These are phyloP conservation scores for Trichoderma reesei DNA, from an alignment of 495 filamentous ascomycete genomes.

Conservation along the genomic window DNA sequence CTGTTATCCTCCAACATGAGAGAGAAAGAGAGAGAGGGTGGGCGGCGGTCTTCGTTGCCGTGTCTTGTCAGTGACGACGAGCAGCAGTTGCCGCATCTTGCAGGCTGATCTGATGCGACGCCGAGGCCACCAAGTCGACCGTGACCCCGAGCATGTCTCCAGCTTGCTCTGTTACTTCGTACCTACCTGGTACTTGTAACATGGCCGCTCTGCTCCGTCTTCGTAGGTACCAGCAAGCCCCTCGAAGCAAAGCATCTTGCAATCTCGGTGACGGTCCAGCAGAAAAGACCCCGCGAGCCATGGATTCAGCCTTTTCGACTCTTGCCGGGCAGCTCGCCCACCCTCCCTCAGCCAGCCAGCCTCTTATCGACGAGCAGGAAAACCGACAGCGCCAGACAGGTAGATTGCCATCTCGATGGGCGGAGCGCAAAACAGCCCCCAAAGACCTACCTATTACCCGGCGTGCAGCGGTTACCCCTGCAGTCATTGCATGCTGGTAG, in stretches of 20 bases:
- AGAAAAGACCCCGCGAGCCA: not conserved
- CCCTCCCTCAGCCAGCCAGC: not conserved
- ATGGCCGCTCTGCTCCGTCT: not conserved
- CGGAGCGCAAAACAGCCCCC: not conserved
- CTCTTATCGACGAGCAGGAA: not conserved
- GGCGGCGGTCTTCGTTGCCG: not conserved
- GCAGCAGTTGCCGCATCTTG: not conserved
- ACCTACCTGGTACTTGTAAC: no score
- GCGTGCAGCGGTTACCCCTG: constrained; percentile 4
- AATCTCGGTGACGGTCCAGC: not conserved
- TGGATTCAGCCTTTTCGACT: not conserved
- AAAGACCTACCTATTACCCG: not conserved
- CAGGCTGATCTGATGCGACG: not conserved
- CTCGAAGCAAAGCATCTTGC: not conserved
- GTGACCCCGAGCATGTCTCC: not conserved
- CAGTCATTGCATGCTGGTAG: constrained; percentile 5
- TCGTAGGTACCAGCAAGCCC: not conserved
- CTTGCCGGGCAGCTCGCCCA: not conserved
- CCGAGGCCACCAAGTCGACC: not conserved
- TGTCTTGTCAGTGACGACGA: not conserved
- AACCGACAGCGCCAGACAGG: not conserved
- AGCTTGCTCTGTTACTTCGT: no score
- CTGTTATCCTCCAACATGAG: not conserved
- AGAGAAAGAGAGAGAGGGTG: not conserved
- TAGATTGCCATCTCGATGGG: not conserved